phyloP scores from a whole-genome alignment of 805 yeast genomes.

The Saccharomycopsis amapae region DNA sequence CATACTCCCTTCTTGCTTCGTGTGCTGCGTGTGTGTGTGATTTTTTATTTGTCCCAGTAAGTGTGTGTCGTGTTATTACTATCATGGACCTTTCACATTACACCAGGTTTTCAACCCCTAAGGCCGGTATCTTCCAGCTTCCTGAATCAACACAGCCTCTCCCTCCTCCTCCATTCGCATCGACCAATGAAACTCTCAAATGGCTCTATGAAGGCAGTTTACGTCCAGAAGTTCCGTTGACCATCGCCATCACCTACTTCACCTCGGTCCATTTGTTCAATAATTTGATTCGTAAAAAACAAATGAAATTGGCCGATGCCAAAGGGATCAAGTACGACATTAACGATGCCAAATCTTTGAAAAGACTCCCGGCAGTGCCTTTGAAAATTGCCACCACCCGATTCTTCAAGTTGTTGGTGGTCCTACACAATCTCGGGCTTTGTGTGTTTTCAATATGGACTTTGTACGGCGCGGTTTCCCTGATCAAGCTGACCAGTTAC shows the following conservation, averaged over 20 bases:
- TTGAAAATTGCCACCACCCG: slow-evolving; percentile 37
- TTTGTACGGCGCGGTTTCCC: slow-evolving; percentile 52
- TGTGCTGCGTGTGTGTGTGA: neutral
- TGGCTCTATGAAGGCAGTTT: slow-evolving; percentile 13
- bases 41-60: neutral
- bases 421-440: slow-evolving; percentile 52
- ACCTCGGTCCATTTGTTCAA: slow-evolving; percentile 49
- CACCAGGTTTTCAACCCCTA: slow-evolving; percentile 11
- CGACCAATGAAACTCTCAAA: neutral
- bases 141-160: slow-evolving; percentile 9
- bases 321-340: slow-evolving; percentile 26
- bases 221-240: slow-evolving; percentile 38
- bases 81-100: slow-evolving; percentile 2
- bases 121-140: slow-evolving; percentile 7
- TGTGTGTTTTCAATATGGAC: slow-evolving; percentile 70
- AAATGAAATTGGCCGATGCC: slow-evolving; percentile 28
- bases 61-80: too few species aligned
- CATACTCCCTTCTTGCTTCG: too few species aligned
- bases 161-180: slow-evolving; percentile 14
- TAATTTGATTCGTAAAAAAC: slow-evolving; percentile 40
- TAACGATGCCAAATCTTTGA: slow-evolving; percentile 23
- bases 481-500: slow-evolving; percentile 39
- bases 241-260: slow-evolving; percentile 53
- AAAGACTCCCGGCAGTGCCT: slow-evolving; percentile 48
- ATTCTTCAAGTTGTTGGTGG: slow-evolving; percentile 46